Evolutionary conservation across 2,329 filamentous ascomycete genomes (phyloP), one percentile per base, ranked within the genome.

Genomic region (Thelonectria discophora): DNA sequence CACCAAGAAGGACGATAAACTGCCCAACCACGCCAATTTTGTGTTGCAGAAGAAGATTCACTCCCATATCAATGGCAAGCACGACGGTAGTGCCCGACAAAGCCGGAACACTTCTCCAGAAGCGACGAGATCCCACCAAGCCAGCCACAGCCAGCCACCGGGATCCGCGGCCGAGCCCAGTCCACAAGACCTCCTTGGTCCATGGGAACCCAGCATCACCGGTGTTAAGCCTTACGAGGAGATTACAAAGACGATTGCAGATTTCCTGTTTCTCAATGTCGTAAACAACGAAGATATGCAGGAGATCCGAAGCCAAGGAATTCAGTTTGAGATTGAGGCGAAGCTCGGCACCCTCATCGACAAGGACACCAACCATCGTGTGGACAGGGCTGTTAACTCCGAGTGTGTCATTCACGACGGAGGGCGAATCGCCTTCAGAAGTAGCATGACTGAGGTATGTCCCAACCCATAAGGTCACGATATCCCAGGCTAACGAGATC

Each of bases 321-420:
- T 93, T 13, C 86, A 92, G 62, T 88, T 97, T 55, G 95, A 99
- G 77, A 91, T 99, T 56, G 95, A 99, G 79, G 95, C 93, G 10
- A 98, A 98, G 76, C 82, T 98, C 49, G 95, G 95, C 17, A 90
- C 88, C 24, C 83, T 98, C 13, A 86, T 94, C 59, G 89, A 92
- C 74, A 88, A 87, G 72, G 86, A 89, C 63, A 91, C 87, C 7
- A 86, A 90, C 58, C 82, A 88, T 48, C 85, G 92, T n/a, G 80
- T 94, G 24, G 80, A 84, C 10, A 78, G 94, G 10, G 86, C 87
- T 6, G 83, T 95, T 5, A 76, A 84, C 20, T 89, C 91, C 1
- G 91, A 95, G 74, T 90, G 87, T 49, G 80, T 96, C 7, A 77
- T 97, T 18, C 81, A 82, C 48, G 84, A 87, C 32, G 84, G 82